Evolutionary conservation across 2,329 filamentous ascomycete species (phyloP).

Genomic region (Fusarium siculi): DNA sequence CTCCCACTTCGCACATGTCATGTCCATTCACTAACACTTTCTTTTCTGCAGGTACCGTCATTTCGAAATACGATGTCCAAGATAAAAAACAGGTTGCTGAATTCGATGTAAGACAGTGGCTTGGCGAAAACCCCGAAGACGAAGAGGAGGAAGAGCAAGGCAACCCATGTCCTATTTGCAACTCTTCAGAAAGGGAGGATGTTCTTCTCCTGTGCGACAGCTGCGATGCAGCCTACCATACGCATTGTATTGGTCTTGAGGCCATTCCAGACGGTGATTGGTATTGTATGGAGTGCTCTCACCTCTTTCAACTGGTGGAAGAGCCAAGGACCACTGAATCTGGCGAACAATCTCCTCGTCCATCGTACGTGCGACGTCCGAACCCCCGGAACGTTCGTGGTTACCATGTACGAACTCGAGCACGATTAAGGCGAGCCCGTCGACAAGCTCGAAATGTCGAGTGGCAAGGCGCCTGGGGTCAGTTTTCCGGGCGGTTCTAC

Average conservation of each 20-base stretch:
- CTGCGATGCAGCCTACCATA: constrained; percentile 91
- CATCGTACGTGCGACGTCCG: constrained; percentile 47
- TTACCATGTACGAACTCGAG: constrained; percentile 63
- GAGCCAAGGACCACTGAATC: constrained; percentile 49
- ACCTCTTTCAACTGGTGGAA: constrained; percentile 55
- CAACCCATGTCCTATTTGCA: constrained; percentile 85
- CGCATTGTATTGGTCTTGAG: constrained; percentile 88
- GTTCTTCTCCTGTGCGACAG: constrained; percentile 89
- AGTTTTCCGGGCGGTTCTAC: constrained; percentile 69
- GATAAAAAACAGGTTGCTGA: constrained; percentile 92
- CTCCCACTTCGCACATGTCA: constrained; percentile 23
- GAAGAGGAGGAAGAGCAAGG: constrained; percentile 73
- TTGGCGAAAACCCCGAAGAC: constrained; percentile 78
- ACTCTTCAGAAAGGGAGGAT: constrained; percentile 82
- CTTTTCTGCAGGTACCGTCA: constrained; percentile 58
- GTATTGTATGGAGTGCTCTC: constrained; percentile 89
- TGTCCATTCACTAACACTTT: constrained; percentile 33
- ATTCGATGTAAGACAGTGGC: constrained; percentile 79
- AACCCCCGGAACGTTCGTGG: constrained; percentile 48
- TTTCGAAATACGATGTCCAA: constrained; percentile 73
- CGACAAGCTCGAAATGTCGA: constrained; percentile 77
- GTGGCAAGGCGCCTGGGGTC: constrained; percentile 88
- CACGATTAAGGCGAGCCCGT: constrained; percentile 65
- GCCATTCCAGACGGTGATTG: constrained; percentile 80
- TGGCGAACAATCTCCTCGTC: constrained; percentile 47